phyloP scores from a whole-genome alignment of 2,329 filamentous ascomycete genomes.

The Apiospora phragmitis region DNA sequence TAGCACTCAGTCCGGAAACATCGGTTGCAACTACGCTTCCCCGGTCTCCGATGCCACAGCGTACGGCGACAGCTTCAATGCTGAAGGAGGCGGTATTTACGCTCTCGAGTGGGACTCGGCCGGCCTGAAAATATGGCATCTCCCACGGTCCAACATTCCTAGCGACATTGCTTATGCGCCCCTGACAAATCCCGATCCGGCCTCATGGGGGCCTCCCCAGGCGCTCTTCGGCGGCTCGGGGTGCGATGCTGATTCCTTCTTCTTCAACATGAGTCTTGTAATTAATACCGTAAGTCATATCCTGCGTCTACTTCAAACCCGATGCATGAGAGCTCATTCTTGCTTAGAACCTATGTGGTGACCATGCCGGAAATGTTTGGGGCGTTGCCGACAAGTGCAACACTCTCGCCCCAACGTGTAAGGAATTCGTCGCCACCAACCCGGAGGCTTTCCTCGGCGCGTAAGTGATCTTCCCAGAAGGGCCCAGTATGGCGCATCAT shows the following conservation, averaged over 20 bases:
- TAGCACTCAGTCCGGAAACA: conserved; percentile 41
- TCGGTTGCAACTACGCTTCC: conserved; percentile 47
- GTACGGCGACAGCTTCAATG: conserved; percentile 69
- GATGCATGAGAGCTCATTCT: not conserved
- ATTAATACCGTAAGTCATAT: conserved; percentile 59
- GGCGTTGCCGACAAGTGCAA: conserved; percentile 38
- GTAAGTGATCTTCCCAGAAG: conserved; percentile 23
- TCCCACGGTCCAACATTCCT: conserved; percentile 65
- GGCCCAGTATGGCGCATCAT: too few species aligned
- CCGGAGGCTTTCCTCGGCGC: conserved; percentile 43
- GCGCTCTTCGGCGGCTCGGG: conserved; percentile 64
- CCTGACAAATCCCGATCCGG: conserved; percentile 57
- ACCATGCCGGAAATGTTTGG: conserved; percentile 33
- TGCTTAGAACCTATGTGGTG: conserved; percentile 11
- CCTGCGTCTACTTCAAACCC: not conserved
- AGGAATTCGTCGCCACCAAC: conserved; percentile 47
- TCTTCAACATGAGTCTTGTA: conserved; percentile 69
- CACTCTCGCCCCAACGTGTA: conserved; percentile 43
- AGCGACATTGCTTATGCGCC: conserved; percentile 57
- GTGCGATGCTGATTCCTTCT: conserved; percentile 68
- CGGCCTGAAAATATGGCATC: conserved; percentile 76
- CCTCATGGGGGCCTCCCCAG: conserved; percentile 66
- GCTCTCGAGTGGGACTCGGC: conserved; percentile 69
- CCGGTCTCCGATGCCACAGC: conserved; percentile 42
- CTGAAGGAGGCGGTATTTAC: conserved; percentile 65